A percentile compares a stretch with the other conserved stretches of the same genome.
Conservation (phyloP, 306 rosid species). For the Trifolium repens region DNA sequence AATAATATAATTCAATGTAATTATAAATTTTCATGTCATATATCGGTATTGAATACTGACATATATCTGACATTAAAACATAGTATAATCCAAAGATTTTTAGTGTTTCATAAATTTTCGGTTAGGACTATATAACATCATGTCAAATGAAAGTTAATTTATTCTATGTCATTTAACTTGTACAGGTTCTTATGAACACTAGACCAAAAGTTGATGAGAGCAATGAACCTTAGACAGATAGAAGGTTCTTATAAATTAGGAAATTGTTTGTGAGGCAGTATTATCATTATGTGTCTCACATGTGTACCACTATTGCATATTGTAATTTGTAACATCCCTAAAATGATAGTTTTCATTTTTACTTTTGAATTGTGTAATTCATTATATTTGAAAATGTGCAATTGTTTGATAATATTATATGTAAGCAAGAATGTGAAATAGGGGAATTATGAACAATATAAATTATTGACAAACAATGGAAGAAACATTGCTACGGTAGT, state of each 20-base stretch:
- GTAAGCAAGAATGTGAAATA: background rate
- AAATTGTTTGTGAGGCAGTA: background rate
- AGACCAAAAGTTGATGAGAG: slow-evolving; percentile 61
- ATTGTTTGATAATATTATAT: background rate
- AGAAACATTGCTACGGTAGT: too few species aligned
- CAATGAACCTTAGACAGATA: slow-evolving; percentile 40
- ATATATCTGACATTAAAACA: too few species aligned
- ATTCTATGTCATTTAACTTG: background rate
- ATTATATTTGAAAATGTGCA: background rate
- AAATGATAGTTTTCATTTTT: background rate
- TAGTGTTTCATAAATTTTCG: too few species aligned
- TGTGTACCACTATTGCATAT: background rate
- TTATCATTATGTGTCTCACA: background rate
- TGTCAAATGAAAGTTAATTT: background rate
- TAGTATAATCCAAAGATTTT: too few species aligned
- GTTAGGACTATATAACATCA: background rate
- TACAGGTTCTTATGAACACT: slow-evolving; percentile 71
- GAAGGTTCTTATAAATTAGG: slow-evolving; percentile 34
- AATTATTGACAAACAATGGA: too few species aligned
- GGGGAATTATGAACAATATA: background rate
- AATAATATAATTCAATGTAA: too few species aligned
- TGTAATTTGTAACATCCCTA: background rate
- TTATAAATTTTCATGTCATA: too few species aligned
- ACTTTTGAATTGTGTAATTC: background rate
- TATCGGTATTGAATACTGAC: too few species aligned